Percentiles rank a stretch among this genome's conserved stretches.
Conservation (phyloP, 2,329 filamentous ascomycete species). For the Aspergillus calidoustus region DNA sequence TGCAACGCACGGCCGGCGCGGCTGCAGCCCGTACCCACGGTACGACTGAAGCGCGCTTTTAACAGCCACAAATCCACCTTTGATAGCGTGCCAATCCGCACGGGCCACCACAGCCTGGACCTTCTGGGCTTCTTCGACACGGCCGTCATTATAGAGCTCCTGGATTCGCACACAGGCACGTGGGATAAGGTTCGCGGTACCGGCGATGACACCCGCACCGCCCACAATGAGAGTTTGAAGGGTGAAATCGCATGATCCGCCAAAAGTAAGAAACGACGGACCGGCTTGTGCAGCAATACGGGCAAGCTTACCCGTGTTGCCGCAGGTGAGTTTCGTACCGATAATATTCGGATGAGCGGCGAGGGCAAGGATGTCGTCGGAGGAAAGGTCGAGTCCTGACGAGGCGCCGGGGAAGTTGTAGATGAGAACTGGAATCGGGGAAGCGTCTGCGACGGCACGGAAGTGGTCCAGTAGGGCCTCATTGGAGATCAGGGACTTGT, state of each 20-base stretch:
- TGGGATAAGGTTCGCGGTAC: slow-evolving; percentile 82
- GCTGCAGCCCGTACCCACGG: slow-evolving; percentile 79
- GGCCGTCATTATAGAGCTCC: slow-evolving; percentile 74
- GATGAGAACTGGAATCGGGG: slow-evolving; percentile 67
- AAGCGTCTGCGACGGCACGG: slow-evolving; percentile 63
- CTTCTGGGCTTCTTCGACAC: slow-evolving; percentile 73
- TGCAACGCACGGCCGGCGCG: slow-evolving; percentile 67
- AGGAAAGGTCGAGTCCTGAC: slow-evolving; percentile 70
- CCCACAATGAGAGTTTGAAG: slow-evolving; percentile 79
- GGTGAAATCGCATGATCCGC: slow-evolving; percentile 86
- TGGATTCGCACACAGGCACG: slow-evolving; percentile 80
- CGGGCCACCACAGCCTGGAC: slow-evolving; percentile 78
- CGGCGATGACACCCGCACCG: slow-evolving; percentile 82
- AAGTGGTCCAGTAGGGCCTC: slow-evolving; percentile 68
- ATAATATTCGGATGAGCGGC: slow-evolving; percentile 67
- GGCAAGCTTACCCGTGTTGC: slow-evolving; percentile 73
- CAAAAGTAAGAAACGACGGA: slow-evolving; percentile 76
- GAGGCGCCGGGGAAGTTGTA: slow-evolving; percentile 75
- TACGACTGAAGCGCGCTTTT: slow-evolving; percentile 81
- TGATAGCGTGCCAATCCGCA: slow-evolving; percentile 82
- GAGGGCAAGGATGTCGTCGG: slow-evolving; percentile 64
- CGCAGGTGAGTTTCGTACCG: slow-evolving; percentile 73
- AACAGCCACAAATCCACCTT: slow-evolving; percentile 82
- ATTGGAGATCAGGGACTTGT: slow-evolving; percentile 67
- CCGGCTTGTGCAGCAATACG: slow-evolving; percentile 59